Evolutionary conservation across 1,284 basidiomycete species (phyloP), one percentile per base, ranked within the genome.

Genomic region (Irpex rosettiformis): DNA sequence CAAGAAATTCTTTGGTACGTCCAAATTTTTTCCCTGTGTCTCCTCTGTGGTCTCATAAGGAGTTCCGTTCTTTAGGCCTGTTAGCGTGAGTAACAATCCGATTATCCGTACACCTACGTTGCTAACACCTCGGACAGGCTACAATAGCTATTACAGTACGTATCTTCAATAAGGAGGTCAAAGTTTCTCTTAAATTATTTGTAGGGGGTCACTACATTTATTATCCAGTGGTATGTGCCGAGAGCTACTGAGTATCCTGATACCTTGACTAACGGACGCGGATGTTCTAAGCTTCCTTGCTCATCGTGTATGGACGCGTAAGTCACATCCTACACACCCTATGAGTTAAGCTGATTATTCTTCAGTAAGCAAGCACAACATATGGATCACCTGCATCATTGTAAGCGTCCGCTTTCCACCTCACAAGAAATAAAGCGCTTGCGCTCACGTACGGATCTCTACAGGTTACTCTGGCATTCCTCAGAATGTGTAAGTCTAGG

Each of bases 261-360:
- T 43, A n/a, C n/a, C n/a, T 22, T 11, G 7, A 18, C 33, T 59
- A 3, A 53, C 13, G 18, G 8, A 30, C 30, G 18, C 33, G 11
- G 4, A 27, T 37, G 48, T 40, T 47, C 43, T 28, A 63, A n/a
- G 62, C 13, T 63, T 63, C 48, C 61, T 61, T 27, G 52, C 47
- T 4, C 55, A 61, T 37, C 54, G 62, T 25, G 54, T 63, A 13
- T 63, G 62, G 62, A 63, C 59, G 21, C 29, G 61, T 62, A 55
- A 6, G 61, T 52, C 5, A 3, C 33, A 11, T 2, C 33, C 4
- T 27, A 27, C 45, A 4, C 10, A 55, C 22, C 18, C 7, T 33
- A 16, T 40, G 43, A 27, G 18, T 10, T 3, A 6, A 1, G 4
- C 25, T 28, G 11, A 54, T 25, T 2, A 37, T 10, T 6, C 24